Conservation (phyloP, 257 asterid species). For the Verbena officinalis region DNA sequence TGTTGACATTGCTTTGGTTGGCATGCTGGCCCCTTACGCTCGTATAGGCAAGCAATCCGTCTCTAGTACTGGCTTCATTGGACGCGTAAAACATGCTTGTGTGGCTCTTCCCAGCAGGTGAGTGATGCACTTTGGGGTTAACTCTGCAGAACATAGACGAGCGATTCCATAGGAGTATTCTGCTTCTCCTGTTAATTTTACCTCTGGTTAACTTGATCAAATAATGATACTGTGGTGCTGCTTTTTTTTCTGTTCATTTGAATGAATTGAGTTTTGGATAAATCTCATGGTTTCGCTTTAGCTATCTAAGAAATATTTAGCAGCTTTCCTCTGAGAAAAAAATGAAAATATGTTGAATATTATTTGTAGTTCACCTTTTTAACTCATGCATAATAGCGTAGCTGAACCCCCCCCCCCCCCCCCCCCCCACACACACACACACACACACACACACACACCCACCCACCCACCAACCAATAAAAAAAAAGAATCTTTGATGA, state of each 20-base stretch:
- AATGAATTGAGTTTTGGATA: background rate
- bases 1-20: constrained; percentile 91
- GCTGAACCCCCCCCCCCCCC: too few relatives aligned
- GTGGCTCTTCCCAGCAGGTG: constrained; percentile 95
- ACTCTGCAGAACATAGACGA: constrained; percentile 18
- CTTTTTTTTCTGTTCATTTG: background rate
- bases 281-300: constrained; percentile 1
- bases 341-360: background rate
- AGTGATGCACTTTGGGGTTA: constrained; percentile 13
- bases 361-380: background rate
- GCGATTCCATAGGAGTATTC: background rate
- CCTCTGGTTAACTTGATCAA: too few relatives aligned
- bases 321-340: constrained; percentile 4
- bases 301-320: background rate
- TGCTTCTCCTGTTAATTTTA: constrained; percentile 5
- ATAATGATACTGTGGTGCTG: too few relatives aligned
- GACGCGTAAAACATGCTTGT: constrained; percentile 56
- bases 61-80: constrained; percentile 60
- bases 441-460: too few relatives aligned
- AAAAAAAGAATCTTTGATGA: constrained; percentile 6
- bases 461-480: too few relatives aligned
- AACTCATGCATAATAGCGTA: constrained; percentile 20
- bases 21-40: constrained; percentile 95
- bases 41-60: constrained; percentile 72
- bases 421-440: too few relatives aligned